Base-by-base conservation (phyloP, 2,329 filamentous ascomycete species). In the Pestalotiopsis sp. region DNA sequence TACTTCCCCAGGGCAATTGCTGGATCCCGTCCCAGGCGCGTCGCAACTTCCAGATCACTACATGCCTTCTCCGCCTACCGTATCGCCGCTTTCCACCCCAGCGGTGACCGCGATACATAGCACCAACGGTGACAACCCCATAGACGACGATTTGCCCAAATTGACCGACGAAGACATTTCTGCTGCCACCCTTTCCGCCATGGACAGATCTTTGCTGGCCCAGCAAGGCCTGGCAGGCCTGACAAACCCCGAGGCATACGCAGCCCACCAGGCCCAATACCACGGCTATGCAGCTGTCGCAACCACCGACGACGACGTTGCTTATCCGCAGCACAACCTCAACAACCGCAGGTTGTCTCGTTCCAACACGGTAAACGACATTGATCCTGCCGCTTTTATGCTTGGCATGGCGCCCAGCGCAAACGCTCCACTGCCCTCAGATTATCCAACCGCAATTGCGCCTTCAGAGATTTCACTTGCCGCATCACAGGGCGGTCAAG, bases 11-110 rank as follows among this genome's bases (percentile, higher is more conserved):
- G 65, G n/a, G 26, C 40, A 52, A 61, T 26, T 17, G n/a, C 26
- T 35, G 62, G 57, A 30, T 24, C n/a, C 55, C 14, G 64, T 57
- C 39, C 56, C 57, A 7, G 70, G 71, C 48, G 39, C 67, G 40
- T 48, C 39, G 44, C 48, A 64, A 44, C 17, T 58, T 22, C 59
- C 59, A 24, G 71, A 72, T 44, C 55, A 74, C 56, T 70, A 70
- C 7, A 75, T 78, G 71, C 75, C 73, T 3, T 78, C 76, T 55
- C 76, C 76, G 4, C 76, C 76, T 9, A 78, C 76, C 10, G 76
- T 78, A n/a, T 77, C 75, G 20, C 76, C 76, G n/a, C 70, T 78
- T 26, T 78, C 76, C n/a, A 78, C 76, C 13, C 76, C 76, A 1
- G 76, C 76, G 6, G 75, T 74, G 22, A 78, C 76, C 0, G 65